phyloP scores from a whole-genome alignment of 169 alveolate genomes.

The Plasmodium knowlesi region DNA sequence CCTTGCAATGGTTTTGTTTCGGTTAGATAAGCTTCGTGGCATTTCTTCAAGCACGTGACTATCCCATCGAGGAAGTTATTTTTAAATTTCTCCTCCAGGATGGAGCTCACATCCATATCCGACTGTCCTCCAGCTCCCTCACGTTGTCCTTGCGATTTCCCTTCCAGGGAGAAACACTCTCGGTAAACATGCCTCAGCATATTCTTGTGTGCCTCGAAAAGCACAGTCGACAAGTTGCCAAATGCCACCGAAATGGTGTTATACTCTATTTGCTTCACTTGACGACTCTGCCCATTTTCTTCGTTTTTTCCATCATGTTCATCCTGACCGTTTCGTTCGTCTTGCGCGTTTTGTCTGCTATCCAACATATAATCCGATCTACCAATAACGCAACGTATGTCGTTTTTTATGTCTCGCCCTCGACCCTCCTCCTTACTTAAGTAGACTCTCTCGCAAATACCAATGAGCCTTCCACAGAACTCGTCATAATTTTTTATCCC shows the following conservation, averaged over 20 bases:
- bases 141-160: not conserved
- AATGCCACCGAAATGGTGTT: constrained; percentile 72
- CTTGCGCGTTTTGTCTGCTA: not conserved
- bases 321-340: too few relatives aligned
- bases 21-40: constrained; percentile 13
- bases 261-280: constrained; percentile 64
- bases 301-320: not conserved
- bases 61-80: constrained; percentile 50
- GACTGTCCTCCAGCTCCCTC: not conserved
- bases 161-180: constrained; percentile 36
- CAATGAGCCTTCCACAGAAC: constrained; percentile 21
- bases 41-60: constrained; percentile 8
- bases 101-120: not conserved
- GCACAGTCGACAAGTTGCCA: constrained; percentile 27
- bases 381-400: constrained; percentile 67
- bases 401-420: constrained; percentile 39
- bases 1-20: not conserved
- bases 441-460: constrained; percentile 41
- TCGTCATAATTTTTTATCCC: constrained; percentile 25
- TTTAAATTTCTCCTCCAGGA: constrained; percentile 32
- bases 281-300: not conserved
- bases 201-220: constrained; percentile 59
- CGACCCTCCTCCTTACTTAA: not conserved
- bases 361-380: constrained; percentile 63
- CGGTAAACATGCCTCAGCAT: constrained; percentile 43